phyloP scores from a whole-genome alignment of 495 filamentous ascomycete species.

The Podospora pseudoanserina region DNA sequence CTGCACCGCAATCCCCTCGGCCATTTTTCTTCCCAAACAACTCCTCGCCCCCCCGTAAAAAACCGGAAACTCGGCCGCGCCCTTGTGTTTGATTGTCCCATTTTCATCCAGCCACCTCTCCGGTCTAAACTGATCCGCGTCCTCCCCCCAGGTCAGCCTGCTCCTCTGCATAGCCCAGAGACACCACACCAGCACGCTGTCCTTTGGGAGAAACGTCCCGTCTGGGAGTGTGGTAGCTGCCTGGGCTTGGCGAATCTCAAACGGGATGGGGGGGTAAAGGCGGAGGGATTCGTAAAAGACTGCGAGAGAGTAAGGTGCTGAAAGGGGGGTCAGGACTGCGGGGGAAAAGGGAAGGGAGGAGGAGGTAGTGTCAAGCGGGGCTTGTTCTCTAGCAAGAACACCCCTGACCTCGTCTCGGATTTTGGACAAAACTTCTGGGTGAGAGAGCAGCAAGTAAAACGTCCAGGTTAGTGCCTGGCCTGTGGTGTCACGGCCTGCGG shows the following conservation, averaged over 20 bases:
- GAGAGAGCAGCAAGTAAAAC: slow-evolving; percentile 53
- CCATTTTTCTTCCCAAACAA: slow-evolving; percentile 59
- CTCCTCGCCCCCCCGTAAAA: slow-evolving; percentile 58
- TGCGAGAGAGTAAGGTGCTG: slow-evolving; percentile 52
- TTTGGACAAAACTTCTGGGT: slow-evolving; percentile 36
- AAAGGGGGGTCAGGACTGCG: slow-evolving; percentile 38
- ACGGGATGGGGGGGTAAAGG: slow-evolving; percentile 57
- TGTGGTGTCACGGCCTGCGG: slow-evolving; percentile 58
- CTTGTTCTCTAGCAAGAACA: not conserved
- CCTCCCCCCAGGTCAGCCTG: slow-evolving; percentile 51
- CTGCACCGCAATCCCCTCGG: slow-evolving; percentile 52
- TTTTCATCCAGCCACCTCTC: slow-evolving; percentile 48
- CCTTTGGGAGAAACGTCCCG: slow-evolving; percentile 52
- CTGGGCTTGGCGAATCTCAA: slow-evolving; percentile 57
- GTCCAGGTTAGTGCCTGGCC: slow-evolving; percentile 60
- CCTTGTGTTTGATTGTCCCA: slow-evolving; percentile 40
- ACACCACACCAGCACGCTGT: slow-evolving; percentile 55
- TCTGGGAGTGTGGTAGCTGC: slow-evolving; percentile 52
- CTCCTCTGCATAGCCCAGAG: slow-evolving; percentile 60
- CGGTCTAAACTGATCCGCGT: slow-evolving; percentile 52
- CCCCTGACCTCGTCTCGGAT: slow-evolving; percentile 41
- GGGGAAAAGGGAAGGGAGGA: slow-evolving; percentile 19
- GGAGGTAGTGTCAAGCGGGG: slow-evolving; percentile 11
- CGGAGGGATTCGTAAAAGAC: slow-evolving; percentile 56
- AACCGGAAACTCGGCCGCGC: slow-evolving; percentile 55